Conservation (phyloP, 768 basidiomycete genomes). For the Calocybe gangraenosa region DNA sequence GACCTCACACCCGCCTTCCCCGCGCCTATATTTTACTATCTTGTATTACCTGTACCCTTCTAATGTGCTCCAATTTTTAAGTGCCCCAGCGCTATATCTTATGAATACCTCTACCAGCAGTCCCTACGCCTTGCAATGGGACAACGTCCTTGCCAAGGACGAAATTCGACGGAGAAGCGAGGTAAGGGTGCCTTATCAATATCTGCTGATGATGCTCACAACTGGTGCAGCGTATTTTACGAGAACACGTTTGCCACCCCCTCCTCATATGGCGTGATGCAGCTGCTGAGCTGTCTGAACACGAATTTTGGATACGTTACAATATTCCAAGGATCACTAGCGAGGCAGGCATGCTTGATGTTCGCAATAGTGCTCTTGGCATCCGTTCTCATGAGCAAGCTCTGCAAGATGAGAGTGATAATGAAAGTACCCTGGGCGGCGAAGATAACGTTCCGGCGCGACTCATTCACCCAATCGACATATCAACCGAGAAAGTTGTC, state of each 20-base stretch:
- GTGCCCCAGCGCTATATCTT: constrained; percentile 64
- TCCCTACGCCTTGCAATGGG: constrained; percentile 72
- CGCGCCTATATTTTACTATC: constrained; percentile 66
- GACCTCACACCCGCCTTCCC: constrained; percentile 52
- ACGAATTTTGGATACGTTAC: constrained; percentile 65
- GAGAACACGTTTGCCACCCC: constrained; percentile 71
- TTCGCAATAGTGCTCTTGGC: constrained; percentile 52
- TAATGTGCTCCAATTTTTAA: constrained; percentile 79
- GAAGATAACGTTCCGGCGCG: constrained; percentile 21
- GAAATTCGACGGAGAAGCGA: constrained; percentile 70
- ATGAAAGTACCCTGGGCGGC: background rate
- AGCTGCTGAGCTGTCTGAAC: constrained; percentile 55
- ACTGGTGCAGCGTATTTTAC: constrained; percentile 53
- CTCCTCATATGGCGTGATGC: constrained; percentile 66
- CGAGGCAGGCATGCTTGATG: constrained; percentile 67
- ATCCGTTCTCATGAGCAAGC: constrained; percentile 29
- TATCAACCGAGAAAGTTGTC: constrained; percentile 32
- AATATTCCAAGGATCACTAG: constrained; percentile 58
- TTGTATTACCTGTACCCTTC: constrained; percentile 91
- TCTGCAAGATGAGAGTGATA: background rate
- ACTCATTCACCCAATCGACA: constrained; percentile 29
- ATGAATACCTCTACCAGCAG: constrained; percentile 42
- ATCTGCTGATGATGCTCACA: constrained; percentile 3
- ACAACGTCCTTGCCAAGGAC: constrained; percentile 59
- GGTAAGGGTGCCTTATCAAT: constrained; percentile 33